Conservation (phyloP, 2,329 filamentous ascomycete genomes). For the Aspergillus piperis region DNA sequence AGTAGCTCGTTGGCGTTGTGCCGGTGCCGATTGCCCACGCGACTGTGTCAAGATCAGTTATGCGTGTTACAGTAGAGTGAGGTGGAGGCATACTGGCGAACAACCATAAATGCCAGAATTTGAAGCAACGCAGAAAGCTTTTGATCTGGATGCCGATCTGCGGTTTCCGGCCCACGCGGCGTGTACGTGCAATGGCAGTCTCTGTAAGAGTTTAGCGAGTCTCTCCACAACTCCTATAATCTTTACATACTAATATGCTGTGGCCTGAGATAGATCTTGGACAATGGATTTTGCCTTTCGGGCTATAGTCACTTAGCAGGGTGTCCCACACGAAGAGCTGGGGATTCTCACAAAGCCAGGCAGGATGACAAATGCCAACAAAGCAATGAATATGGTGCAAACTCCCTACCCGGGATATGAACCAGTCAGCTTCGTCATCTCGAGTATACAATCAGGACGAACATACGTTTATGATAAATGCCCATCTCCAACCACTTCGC, state of each 20-base stretch:
- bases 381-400: slow-evolving; percentile 3
- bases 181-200: slow-evolving; percentile 5
- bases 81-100: background rate
- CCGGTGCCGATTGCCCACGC: slow-evolving; percentile 7
- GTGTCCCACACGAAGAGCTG: too few species aligned
- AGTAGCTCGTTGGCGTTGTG: slow-evolving; percentile 4
- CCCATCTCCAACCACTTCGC: slow-evolving; percentile 12
- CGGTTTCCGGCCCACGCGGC: slow-evolving; percentile 4
- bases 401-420: background rate
- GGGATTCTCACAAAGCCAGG: slow-evolving; percentile 6
- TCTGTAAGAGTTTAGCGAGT: background rate
- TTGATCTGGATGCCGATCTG: slow-evolving; percentile 1
- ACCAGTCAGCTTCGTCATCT: background rate
- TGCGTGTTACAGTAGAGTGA: too few species aligned
- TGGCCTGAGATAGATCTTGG: slow-evolving; percentile 1
- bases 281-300: slow-evolving; percentile 2
- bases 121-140: slow-evolving; percentile 4
- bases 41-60: background rate
- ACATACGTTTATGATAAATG: slow-evolving; percentile 11
- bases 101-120: slow-evolving; percentile 8
- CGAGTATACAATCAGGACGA: too few species aligned
- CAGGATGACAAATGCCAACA: slow-evolving; percentile 2
- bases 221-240: background rate
- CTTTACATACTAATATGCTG: background rate
- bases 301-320: background rate